Base-by-base conservation (phyloP, 257 asterid genomes). In the Solanum pinnatisectum region DNA sequence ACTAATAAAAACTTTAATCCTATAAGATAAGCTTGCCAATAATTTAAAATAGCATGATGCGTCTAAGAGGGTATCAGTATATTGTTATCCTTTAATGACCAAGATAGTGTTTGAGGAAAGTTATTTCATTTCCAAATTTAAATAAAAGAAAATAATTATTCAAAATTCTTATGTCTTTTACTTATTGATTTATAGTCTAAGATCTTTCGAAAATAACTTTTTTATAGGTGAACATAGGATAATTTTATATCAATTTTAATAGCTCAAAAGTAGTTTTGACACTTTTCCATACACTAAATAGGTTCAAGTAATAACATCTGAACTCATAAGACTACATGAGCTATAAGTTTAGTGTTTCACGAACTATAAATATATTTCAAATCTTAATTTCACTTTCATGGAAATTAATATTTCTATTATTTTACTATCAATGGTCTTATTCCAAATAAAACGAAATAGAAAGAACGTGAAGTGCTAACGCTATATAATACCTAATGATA, bases 151-250 rank as follows among this genome's bases (percentile, higher is more conserved):
- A 46, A 13, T 46, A 14, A 1, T 40, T 40, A 40, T 40, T 10
- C 13, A 40, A 10, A 42, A 10, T 49, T 49, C 2, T 13, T 49
- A 49, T 49, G 20, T 15, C 0, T 49, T 49, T 49, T 49, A 49
- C 7, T 49, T 49, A 49, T 49, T 49, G 52, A 12, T 44, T 4
- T 49, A 2, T 49, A 49, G 8, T 49, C 59, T 2, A 49, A 49
- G 1, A 13, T 49, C 0, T 49, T 49, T 49, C 0, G 18, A 49
- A 49, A 49, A 2, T 49, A 49, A 49, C 0, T 0, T 49, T 44
- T 12, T 16, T 2, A 60, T 60, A 22, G 6, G 13, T 60, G 13
- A 0, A 60, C 0, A 5, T 1, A 8, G 0, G 1, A 60, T 60
- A 60, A 60, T 20, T 56, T 20, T 56, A 56, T 46, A 13, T 46